Evolutionary conservation across 495 filamentous ascomycete genomes (phyloP).

Genomic region (Cairneyella variabilis): DNA sequence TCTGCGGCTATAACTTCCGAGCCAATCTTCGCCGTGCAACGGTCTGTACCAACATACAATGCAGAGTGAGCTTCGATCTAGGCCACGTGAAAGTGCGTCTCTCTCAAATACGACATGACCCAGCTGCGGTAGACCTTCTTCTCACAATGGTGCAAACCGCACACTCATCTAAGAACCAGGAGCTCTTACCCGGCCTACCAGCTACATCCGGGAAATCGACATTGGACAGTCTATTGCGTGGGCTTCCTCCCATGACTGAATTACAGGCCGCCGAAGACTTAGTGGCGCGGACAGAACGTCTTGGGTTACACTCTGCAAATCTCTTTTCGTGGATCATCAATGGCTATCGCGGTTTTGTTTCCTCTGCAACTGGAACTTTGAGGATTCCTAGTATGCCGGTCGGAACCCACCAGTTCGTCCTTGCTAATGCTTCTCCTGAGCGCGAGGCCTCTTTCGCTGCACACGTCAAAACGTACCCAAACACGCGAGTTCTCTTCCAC

Average conservation of each 20-base stretch:
- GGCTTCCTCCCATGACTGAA: constrained; percentile 11
- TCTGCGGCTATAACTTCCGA: constrained; percentile 20
- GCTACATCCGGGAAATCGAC: constrained; percentile 1
- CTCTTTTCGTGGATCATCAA: constrained; percentile 30
- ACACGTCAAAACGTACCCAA: constrained; percentile 3
- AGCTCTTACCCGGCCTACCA: constrained; percentile 28
- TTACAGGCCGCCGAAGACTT: constrained; percentile 2
- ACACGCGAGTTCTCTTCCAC: constrained; percentile 30
- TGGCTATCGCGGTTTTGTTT: constrained; percentile 28
- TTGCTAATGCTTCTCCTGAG: constrained; percentile 27
- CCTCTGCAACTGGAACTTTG: constrained; percentile 23
- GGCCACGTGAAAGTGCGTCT: constrained; percentile 12
- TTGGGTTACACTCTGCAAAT: constrained; percentile 11
- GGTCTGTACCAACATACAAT: constrained; percentile 13
- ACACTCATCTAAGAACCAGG: constrained; percentile 14
- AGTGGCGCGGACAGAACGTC: not conserved
- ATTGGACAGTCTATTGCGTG: constrained; percentile 18
- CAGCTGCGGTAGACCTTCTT: constrained; percentile 14
- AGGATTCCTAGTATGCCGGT: constrained; percentile 26
- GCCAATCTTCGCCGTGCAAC: constrained; percentile 21
- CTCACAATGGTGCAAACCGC: constrained; percentile 24
- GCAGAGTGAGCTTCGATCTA: constrained; percentile 13
- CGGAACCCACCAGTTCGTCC: constrained; percentile 31
- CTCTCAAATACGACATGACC: constrained; percentile 9
- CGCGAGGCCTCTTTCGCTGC: constrained; percentile 23